Conservation (phyloP, 768 basidiomycete species). For the Pulveroboletus frians region DNA sequence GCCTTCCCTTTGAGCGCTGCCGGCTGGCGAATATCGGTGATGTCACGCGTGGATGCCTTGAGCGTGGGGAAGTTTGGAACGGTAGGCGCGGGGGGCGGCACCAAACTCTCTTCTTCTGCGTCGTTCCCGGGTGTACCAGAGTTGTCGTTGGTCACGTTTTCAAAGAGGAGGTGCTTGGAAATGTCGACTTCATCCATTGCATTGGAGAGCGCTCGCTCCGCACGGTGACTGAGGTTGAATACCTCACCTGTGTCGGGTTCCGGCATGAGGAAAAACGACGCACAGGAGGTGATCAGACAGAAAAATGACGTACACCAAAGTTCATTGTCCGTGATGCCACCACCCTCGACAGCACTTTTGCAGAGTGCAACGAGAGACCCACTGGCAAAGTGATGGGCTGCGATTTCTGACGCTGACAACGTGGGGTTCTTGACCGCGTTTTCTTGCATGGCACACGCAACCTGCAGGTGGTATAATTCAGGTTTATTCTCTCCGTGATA, state of each 20-base stretch:
- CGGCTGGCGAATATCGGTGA: neutral
- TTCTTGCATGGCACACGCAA: slow-evolving; percentile 24
- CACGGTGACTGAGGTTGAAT: neutral
- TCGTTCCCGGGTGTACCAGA: neutral
- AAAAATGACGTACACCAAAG: slow-evolving; percentile 13
- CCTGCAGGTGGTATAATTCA: slow-evolving; percentile 8
- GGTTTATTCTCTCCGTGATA: neutral
- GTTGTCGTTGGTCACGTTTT: neutral
- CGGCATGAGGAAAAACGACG: neutral
- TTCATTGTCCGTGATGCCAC: neutral
- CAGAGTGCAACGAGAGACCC: slow-evolving; percentile 8
- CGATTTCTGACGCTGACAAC: slow-evolving; percentile 5
- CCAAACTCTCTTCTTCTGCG: neutral
- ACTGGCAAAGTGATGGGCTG: slow-evolving; percentile 8
- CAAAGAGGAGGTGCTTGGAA: neutral
- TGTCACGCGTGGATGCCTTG: neutral
- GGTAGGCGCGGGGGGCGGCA: neutral
- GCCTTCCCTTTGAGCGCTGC: slow-evolving; percentile 1
- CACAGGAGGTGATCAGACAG: neutral
- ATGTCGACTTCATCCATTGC: slow-evolving; percentile 6
- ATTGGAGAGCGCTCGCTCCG: neutral
- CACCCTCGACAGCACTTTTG: neutral
- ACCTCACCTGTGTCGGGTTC: slow-evolving; percentile 7
- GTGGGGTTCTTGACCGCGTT: slow-evolving; percentile 13
- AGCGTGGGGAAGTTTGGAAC: neutral